Evolutionary conservation across 2,329 filamentous ascomycete species (phyloP), one percentile per base, ranked within the genome.

Genomic region (Monosporascus sp.): DNA sequence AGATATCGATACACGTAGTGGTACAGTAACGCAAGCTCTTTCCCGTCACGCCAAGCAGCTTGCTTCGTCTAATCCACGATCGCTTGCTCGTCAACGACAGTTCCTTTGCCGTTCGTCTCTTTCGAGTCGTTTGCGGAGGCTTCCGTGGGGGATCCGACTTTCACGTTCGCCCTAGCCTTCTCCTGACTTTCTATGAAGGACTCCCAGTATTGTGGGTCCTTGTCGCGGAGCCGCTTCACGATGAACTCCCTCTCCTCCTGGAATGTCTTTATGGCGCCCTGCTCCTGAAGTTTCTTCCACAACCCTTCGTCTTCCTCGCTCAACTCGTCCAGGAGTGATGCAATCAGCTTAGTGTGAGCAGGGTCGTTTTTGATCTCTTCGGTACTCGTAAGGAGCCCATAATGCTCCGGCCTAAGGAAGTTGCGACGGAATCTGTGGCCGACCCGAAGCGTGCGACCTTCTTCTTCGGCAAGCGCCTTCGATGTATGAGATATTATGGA

Each of bases 181-280:
- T 80, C 73, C 69, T 85, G 83, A 38, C 78, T 74, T 68, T 87
- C 82, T 24, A 80, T 77, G 63, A 91, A 82, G 7, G 72, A 71
- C 49, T 80, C 78, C 79, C 88, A 82, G 66, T 87, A 78, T 57
- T 84, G 81, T 0, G 85, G 83, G 58, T 91, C 88, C 28, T 79
- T 78, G 5, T 81, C 81, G 18, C 81, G 75, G 58, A 86, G 64
- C 49, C 69, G 63, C 55, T 72, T 70, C 41, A 78, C 66, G 20
- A 85, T 73, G 50, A 78, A 65, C 17, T 79, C 76, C 53, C 72
- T 74, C 58, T 85, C 69, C 63, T 85, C 80, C 61, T 81, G 77
- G 59, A 90, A 85, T 0, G 83, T 79, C 52, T 75, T 73, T 14
- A 88, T 75, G 49, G 80, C 79, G 0, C 87, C 86, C 60, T 81